phyloP scores from a whole-genome alignment of 768 basidiomycete species.

The Tylopilus rubrobrunneus region DNA sequence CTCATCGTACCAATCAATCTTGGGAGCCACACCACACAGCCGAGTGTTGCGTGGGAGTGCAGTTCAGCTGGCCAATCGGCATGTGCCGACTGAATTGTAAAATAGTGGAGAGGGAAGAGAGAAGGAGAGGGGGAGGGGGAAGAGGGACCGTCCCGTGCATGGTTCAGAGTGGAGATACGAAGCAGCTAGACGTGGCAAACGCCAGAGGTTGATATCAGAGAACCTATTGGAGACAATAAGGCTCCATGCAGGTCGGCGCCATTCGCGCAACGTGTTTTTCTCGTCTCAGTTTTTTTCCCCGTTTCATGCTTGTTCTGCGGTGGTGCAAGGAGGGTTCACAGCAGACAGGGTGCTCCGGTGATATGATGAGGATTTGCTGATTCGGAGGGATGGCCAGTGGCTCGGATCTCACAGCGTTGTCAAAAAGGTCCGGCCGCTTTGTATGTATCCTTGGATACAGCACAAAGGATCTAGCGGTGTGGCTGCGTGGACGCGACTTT shows the following conservation, averaged over 20 bases:
- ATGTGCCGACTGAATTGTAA: slow-evolving; percentile 28
- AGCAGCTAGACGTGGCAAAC: slow-evolving; percentile 8
- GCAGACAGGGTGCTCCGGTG: not conserved
- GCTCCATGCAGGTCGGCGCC: slow-evolving; percentile 8
- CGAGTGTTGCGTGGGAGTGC: slow-evolving; percentile 24
- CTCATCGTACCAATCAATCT: slow-evolving; percentile 21
- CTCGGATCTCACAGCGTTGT: slow-evolving; percentile 14
- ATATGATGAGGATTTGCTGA: not conserved
- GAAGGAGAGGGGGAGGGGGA: no score
- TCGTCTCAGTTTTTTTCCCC: not conserved
- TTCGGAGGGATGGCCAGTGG: not conserved
- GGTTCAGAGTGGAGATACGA: slow-evolving; percentile 22
- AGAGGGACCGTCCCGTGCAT: not conserved
- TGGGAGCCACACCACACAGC: slow-evolving; percentile 20
- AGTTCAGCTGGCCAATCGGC: slow-evolving; percentile 6
- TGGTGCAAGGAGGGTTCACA: not conserved
- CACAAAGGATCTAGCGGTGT: not conserved
- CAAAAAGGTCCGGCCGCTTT: slow-evolving; percentile 7
- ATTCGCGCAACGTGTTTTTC: slow-evolving; percentile 10
- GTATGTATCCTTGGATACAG: slow-evolving; percentile 13
- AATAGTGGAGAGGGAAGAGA: not conserved
- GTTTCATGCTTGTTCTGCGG: not conserved
- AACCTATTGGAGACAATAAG: slow-evolving; percentile 12
- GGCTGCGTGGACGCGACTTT: not conserved
- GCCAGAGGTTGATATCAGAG: slow-evolving; percentile 1